phyloP scores from a whole-genome alignment of 2,329 filamentous ascomycete species.

The Fusarium nelsonii region DNA sequence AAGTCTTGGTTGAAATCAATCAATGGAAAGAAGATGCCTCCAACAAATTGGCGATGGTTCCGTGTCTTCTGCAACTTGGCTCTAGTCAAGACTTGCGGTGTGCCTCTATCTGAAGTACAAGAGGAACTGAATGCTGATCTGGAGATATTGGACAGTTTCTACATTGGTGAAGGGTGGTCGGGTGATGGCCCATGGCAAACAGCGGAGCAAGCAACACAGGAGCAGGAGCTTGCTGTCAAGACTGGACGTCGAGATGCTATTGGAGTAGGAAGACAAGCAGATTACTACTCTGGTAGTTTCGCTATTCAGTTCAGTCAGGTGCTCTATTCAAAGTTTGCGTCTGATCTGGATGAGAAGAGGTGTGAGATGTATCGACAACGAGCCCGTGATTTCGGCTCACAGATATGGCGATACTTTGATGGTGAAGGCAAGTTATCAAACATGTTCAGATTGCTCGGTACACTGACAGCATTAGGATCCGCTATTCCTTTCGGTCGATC shows the following conservation, averaged over 20 bases:
- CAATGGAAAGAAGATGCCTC: constrained; percentile 60
- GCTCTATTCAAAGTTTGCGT: constrained; percentile 59
- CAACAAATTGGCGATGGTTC: constrained; percentile 67
- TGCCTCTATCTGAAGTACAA: constrained; percentile 52
- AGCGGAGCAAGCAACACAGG: constrained; percentile 28
- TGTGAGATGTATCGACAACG: constrained; percentile 53
- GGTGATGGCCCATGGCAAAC: constrained; percentile 59
- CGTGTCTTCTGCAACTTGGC: constrained; percentile 64
- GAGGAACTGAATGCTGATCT: constrained; percentile 58
- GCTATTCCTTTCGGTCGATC: constrained; percentile 65
- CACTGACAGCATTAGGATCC: constrained; percentile 37
- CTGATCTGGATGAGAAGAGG: constrained; percentile 56
- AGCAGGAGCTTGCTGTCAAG: constrained; percentile 5
- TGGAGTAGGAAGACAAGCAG: constrained; percentile 55
- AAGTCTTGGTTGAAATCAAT: constrained; percentile 57
- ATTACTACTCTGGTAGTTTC: constrained; percentile 67
- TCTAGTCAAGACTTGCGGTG: constrained; percentile 56
- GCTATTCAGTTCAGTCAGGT: constrained; percentile 65
- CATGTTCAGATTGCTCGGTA: accelerated
- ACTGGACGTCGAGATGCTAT: constrained; percentile 43
- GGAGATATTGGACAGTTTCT: constrained; percentile 59
- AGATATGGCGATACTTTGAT: constrained; percentile 64
- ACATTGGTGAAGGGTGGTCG: constrained; percentile 61
- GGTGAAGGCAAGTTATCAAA: constrained; percentile 51
- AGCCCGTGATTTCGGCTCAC: constrained; percentile 56